Evolutionary conservation across 2,329 filamentous ascomycete species (phyloP).

Genomic region (Huntiella abstrusa): DNA sequence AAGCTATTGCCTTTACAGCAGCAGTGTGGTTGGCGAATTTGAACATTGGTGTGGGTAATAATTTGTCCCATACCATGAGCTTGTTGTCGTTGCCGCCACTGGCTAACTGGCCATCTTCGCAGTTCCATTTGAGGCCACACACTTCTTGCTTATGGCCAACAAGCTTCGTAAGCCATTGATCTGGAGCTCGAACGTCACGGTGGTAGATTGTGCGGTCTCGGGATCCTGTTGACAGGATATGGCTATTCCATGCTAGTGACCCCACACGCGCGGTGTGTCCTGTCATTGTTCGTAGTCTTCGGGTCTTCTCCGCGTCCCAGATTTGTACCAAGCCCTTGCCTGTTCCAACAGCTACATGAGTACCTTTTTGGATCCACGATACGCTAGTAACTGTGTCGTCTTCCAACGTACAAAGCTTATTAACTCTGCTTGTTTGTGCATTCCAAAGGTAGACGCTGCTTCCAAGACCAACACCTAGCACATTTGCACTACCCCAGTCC

Average conservation of each 20-base stretch:
- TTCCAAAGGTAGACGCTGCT: slow-evolving; percentile 98
- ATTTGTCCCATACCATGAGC: slow-evolving; percentile 93
- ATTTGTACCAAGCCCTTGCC: slow-evolving; percentile 91
- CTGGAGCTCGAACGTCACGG: slow-evolving; percentile 79
- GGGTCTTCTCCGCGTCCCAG: slow-evolving; percentile 80
- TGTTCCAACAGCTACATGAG: slow-evolving; percentile 87
- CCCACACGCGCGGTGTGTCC: slow-evolving; percentile 88
- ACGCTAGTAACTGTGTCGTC: slow-evolving; percentile 94
- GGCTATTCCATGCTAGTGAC: slow-evolving; percentile 91
- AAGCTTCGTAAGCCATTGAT: slow-evolving; percentile 74
- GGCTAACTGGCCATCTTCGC: slow-evolving; percentile 83
- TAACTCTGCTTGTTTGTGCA: slow-evolving; percentile 73
- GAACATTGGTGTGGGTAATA: slow-evolving; percentile 79
- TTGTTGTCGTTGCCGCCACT: slow-evolving; percentile 98
- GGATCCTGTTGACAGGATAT: slow-evolving; percentile 89
- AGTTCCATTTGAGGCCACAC: slow-evolving; percentile 92
- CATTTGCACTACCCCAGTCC: slow-evolving; percentile 92
- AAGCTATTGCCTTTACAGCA: slow-evolving; percentile 92
- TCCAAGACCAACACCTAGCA: slow-evolving; percentile 79
- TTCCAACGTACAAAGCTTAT: slow-evolving; percentile 78
- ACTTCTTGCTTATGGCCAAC: slow-evolving; percentile 96
- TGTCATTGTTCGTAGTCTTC: slow-evolving; percentile 84
- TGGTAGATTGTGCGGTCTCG: slow-evolving; percentile 88
- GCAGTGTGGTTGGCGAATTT: slow-evolving; percentile 91
- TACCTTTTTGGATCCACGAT: slow-evolving; percentile 95